Evolutionary conservation across 2,329 filamentous ascomycete genomes (phyloP).

Genomic region (Macrophomina tecta): DNA sequence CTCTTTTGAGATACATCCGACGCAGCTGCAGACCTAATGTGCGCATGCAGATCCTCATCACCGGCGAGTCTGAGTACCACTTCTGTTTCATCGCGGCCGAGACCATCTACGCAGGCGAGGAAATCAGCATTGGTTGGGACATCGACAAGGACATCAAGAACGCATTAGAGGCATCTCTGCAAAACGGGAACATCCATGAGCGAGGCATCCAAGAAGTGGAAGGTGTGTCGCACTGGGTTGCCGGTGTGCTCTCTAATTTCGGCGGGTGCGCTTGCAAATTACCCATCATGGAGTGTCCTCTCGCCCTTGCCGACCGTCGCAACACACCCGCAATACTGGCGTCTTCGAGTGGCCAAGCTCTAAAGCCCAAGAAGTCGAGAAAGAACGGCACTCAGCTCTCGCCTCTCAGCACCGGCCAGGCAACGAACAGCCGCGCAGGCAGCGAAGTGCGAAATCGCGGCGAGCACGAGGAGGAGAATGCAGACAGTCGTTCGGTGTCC

Average conservation of each 20-base stretch:
- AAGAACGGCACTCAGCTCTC: constrained; percentile 54
- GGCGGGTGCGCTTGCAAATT: constrained; percentile 77
- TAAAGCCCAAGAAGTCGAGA: constrained; percentile 57
- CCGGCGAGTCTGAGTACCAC: constrained; percentile 67
- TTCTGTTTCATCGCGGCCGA: constrained; percentile 91
- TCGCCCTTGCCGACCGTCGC: constrained; percentile 44
- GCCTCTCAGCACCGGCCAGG: constrained; percentile 59
- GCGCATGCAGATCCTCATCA: constrained; percentile 81
- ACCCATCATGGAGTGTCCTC: constrained; percentile 38
- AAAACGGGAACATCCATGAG: constrained; percentile 65
- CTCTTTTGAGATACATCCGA: constrained; percentile 83
- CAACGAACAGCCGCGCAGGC: constrained; percentile 64
- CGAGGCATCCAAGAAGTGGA: constrained; percentile 65
- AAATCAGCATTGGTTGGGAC: constrained; percentile 70
- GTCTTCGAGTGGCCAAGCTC: constrained; percentile 40
- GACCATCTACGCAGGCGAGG: constrained; percentile 73
- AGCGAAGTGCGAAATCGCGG: constrained; percentile 61
- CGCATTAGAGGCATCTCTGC: constrained; percentile 65
- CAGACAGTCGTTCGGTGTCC: constrained; percentile 62
- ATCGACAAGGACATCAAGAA: constrained; percentile 56
- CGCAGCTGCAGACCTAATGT: constrained; percentile 92
- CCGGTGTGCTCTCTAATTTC: constrained; percentile 75
- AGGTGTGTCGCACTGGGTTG: constrained; percentile 70
- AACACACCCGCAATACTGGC: constrained; percentile 33
- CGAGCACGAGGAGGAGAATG: constrained; percentile 61